Base-by-base conservation (phyloP, 1,284 basidiomycete genomes). In the Marasmius sp. region DNA sequence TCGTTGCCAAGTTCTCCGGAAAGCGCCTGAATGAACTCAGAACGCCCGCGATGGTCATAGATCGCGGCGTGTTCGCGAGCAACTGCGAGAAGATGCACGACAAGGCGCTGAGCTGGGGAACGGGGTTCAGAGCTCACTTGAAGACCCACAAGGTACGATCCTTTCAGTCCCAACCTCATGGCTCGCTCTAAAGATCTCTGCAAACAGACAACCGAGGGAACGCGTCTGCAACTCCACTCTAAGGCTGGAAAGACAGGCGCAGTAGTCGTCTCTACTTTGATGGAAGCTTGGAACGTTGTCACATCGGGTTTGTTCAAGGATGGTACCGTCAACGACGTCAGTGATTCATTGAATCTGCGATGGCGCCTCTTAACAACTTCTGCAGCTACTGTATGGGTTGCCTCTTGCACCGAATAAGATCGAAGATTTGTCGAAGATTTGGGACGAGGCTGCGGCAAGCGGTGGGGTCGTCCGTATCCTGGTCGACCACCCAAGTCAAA, bases 1-100 rank as follows among this genome's bases (percentile, higher is more conserved):
- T 94, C 18, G 72, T 81, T 22, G 70, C 82, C 48, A 81, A 85
- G 64, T 94, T 88, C 73, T 75, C 80, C 34, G 88, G 89, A 43
- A 85, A 83, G 69, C 70, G 78, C 12, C 72, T 94, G 60, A 73
- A 81, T 56, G 74, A 75, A 1, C 75, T 95, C 33, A 83, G 91
- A 59, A 95, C 93, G 0, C 93, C 94, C 27, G 89, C 91, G 0
- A 75, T 92, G 64, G 78, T 95, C 59, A 85, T 95, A 64, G 92
- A 95, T 76, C 82, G 89, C 33, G 79, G 79, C 10, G 70, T 85
- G 18, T 93, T 94, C 72, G 81, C 81, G 45, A 74, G 79, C 34
- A 95, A 95, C 73, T 94, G 92, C 72, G 82, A 81, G 27, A 76
- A 74, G 59, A 93, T 95, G 87, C 86, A 89, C 64, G 70, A 78